Evolutionary conservation across 495 filamentous ascomycete genomes (phyloP).

Genomic region (Aspergillus diversus): DNA sequence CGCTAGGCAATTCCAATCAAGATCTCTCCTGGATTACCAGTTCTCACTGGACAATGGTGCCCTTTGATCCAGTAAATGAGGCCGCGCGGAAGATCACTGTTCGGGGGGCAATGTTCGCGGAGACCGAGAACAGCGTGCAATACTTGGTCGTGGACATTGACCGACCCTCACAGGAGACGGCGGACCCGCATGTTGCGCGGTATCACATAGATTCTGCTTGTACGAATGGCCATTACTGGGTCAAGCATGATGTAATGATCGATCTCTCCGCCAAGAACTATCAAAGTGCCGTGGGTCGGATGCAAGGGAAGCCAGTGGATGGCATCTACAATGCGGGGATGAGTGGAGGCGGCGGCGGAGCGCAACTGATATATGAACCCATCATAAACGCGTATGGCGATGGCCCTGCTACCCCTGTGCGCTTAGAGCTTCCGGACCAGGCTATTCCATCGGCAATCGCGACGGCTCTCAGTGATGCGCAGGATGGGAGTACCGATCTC

Average conservation of each 20-base stretch:
- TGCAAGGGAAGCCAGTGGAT: background rate
- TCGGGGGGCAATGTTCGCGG: background rate
- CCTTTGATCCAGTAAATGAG: slow-evolving; percentile 5
- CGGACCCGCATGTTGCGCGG: background rate
- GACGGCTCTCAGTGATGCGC: background rate
- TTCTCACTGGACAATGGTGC: slow-evolving; percentile 5
- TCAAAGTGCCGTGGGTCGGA: slow-evolving; percentile 14
- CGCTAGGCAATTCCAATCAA: slow-evolving; percentile 2
- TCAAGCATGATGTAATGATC: slow-evolving; percentile 9
- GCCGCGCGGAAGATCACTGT: background rate
- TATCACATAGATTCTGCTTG: slow-evolving; percentile 7
- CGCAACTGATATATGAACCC: slow-evolving; percentile 7
- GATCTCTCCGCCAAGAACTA: slow-evolving; percentile 7
- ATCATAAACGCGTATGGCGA: slow-evolving; percentile 11
- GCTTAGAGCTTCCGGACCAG: slow-evolving; percentile 1
- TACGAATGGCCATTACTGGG: slow-evolving; percentile 5
- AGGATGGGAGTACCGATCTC: slow-evolving; percentile 8
- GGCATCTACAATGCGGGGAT: slow-evolving; percentile 15
- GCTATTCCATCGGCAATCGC: slow-evolving; percentile 10
- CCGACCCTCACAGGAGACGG: background rate
- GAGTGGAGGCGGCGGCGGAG: background rate
- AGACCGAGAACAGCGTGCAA: background rate
- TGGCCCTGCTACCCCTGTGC: background rate
- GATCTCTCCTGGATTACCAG: slow-evolving; percentile 1
- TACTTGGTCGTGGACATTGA: slow-evolving; percentile 12